These are phyloP conservation scores for Puccinia triticina DNA, from an alignment of 1,284 basidiomycete genomes.

Conservation along the genomic window DNA sequence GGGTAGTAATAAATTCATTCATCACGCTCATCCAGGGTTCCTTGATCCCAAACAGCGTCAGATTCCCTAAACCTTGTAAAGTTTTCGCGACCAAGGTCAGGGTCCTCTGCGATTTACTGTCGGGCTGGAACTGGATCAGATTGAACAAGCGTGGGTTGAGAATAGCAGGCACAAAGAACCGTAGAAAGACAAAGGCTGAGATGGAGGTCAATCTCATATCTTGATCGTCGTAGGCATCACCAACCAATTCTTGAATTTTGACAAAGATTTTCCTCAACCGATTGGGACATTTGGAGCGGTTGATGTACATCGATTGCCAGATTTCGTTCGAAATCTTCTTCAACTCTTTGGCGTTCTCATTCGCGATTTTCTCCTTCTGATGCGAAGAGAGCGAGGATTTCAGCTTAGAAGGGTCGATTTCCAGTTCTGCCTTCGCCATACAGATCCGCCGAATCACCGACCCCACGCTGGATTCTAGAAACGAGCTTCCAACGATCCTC, in stretches of 20 bases:
- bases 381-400: slow-evolving; percentile 14
- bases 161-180: slow-evolving; percentile 52
- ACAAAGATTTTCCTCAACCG: slow-evolving; percentile 37
- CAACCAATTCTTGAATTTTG: slow-evolving; percentile 42
- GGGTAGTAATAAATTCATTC: slow-evolving; percentile 63
- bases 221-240: slow-evolving; percentile 31
- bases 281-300: slow-evolving; percentile 45
- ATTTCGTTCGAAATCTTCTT: slow-evolving; percentile 30
- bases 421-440: slow-evolving; percentile 25
- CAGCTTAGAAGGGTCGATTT: slow-evolving; percentile 45
- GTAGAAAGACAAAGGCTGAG: slow-evolving; percentile 54
- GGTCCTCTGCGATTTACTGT: slow-evolving; percentile 69
- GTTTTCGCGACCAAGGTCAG: slow-evolving; percentile 77
- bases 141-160: slow-evolving; percentile 57
- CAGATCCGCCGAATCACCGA: slow-evolving; percentile 47
- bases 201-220: slow-evolving; percentile 47
- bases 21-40: slow-evolving; percentile 59
- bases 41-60: slow-evolving; percentile 64
- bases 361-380: slow-evolving; percentile 32
- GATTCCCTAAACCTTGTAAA: slow-evolving; percentile 82
- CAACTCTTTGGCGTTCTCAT: slow-evolving; percentile 38
- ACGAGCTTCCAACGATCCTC: slow-evolving; percentile 43
- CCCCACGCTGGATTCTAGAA: slow-evolving; percentile 42
- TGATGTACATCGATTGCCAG: slow-evolving; percentile 48
- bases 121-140: slow-evolving; percentile 64